Percentiles rank a stretch among this genome's conserved stretches.
Evolutionary conservation across 2,329 filamentous ascomycete species (phyloP).

Genomic region (Meredithiella fracta): DNA sequence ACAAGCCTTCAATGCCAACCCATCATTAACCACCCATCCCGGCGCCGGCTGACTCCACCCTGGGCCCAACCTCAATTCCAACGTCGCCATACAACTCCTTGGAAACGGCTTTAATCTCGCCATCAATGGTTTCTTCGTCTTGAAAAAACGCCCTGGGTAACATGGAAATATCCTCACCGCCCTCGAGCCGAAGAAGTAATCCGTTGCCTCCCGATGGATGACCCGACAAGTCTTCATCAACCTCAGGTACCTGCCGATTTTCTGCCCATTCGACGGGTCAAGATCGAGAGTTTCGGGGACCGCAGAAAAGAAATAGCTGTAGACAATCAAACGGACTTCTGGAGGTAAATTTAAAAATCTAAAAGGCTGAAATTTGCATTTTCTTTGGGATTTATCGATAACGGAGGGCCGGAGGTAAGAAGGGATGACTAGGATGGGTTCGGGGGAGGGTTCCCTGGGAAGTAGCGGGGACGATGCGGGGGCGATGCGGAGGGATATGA

Average conservation of each 20-base stretch:
- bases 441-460: background rate
- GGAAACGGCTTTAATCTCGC: conserved; percentile 46
- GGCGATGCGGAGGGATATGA: background rate
- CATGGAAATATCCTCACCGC: conserved; percentile 52
- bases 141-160: conserved; percentile 48
- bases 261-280: conserved; percentile 47
- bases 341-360: conserved; percentile 51
- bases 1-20: conserved; percentile 48
- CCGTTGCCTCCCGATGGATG: conserved; percentile 46
- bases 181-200: conserved; percentile 47
- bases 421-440: background rate
- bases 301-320: conserved; percentile 43
- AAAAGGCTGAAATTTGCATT: conserved; percentile 32
- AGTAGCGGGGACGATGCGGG: background rate
- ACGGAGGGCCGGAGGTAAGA: background rate
- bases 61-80: conserved; percentile 57
- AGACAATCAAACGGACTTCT: conserved; percentile 54
- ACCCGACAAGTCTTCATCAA: conserved; percentile 45
- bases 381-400: conserved; percentile 16
- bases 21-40: conserved; percentile 51
- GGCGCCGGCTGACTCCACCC: conserved; percentile 55
- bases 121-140: conserved; percentile 55
- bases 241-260: conserved; percentile 40
- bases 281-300: conserved; percentile 44
- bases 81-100: conserved; percentile 40